Evolutionary conservation across 805 yeast genomes (phyloP).

Genomic region (Schizosaccharomyces octosporus): DNA sequence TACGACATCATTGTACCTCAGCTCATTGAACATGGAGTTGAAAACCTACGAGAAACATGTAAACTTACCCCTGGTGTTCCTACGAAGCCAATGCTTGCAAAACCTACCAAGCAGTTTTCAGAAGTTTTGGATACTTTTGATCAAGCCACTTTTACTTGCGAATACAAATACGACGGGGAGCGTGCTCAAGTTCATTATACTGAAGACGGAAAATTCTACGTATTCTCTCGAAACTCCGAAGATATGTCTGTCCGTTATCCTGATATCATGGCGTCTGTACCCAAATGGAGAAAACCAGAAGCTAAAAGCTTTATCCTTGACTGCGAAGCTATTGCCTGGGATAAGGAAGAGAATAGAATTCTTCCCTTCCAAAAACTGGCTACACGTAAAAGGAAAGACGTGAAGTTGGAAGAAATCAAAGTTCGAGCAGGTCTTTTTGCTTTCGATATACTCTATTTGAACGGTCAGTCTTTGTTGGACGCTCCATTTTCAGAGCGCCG

Average conservation of each 20-base stretch:
- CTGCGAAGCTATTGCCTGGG: constrained; percentile 97
- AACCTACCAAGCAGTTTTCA: constrained; percentile 82
- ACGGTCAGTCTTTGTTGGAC: constrained; percentile 36
- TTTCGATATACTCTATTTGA: constrained; percentile 57
- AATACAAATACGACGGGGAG: constrained; percentile 93
- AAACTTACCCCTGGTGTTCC: constrained; percentile 80
- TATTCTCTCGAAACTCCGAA: constrained; percentile 85
- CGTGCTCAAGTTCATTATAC: constrained; percentile 73
- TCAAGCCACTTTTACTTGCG: constrained; percentile 52
- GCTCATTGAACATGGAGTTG: constrained; percentile 43
- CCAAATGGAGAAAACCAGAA: constrained; percentile 25
- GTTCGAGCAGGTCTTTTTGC: constrained; percentile 83
- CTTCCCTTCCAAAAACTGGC: constrained; percentile 82
- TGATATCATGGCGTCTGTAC: constrained; percentile 48
- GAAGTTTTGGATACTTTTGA: constrained; percentile 69
- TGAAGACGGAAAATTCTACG: constrained; percentile 32
- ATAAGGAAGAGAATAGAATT: constrained; percentile 46
- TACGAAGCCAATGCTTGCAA: constrained; percentile 91
- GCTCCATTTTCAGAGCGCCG: constrained; percentile 51
- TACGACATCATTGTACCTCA: constrained; percentile 53
- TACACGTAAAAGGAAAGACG: constrained; percentile 85
- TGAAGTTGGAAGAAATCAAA: constrained; percentile 61
- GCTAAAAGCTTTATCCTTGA: constrained; percentile 52
- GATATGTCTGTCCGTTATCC: constrained; percentile 94
- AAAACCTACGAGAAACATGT: constrained; percentile 38